Base-by-base conservation (phyloP, 139 green algal species). In the Nannochloris sp. region DNA sequence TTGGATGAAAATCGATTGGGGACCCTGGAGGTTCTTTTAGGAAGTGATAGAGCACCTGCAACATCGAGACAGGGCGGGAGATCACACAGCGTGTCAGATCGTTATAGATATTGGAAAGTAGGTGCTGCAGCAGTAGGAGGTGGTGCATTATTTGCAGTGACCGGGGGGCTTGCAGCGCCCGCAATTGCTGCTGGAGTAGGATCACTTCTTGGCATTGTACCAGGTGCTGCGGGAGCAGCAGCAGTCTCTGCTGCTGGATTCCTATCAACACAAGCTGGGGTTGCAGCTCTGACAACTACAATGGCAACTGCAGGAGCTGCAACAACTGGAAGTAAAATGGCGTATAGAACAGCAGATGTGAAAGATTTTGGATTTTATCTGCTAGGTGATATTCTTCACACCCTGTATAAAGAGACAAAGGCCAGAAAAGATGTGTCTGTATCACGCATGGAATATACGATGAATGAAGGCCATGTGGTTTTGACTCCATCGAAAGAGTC, bases 151-250 rank as follows among this genome's bases (percentile, higher is more conserved):
- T 84, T 92, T 57, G 85, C 84, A 0, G 65, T 93, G 9, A 92
- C 86, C 2, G 86, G 85, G 16, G 87, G 87, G 6, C 67, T 94
- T 53, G 86, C 86, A 10, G 87, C 87, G 0, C 87, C 87, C 12
- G 87, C 86, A 6, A 84, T 94, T 14, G 87, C 84, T 11, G 84
- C 84, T 0, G 86, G 87, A 10, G 62, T 91, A 12, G 82, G 84
- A 28, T 70, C 72, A 20, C 77, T 81, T 31, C 75, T 89, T 23
- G 72, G 68, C 3, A 66, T 86, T 13, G 66, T 79, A 5, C 78
- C 80, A 17, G 75, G 65, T 3, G 70, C 71, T 3, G 66, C 67
- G 12, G 78, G 75, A 2, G 76, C 82, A 4, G 76, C 82, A 3
- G 79, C 77, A 33, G 76, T 79, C 9, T 79, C 77, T 29, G 73